Evolutionary conservation across 106 monocot genomes (phyloP).

Genomic region (Dendrobium nobile): DNA sequence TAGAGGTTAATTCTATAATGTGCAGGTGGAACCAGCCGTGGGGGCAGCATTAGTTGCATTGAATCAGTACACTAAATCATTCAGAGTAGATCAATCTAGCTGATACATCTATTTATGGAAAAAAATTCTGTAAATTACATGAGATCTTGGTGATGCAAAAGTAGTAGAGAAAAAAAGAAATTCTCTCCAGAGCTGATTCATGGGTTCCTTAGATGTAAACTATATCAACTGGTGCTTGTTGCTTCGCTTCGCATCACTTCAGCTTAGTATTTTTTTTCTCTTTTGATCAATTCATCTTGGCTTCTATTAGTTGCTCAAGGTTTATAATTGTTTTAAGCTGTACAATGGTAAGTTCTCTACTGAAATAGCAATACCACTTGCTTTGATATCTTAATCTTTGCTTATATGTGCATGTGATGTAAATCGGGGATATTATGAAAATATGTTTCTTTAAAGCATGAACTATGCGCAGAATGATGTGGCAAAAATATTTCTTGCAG

Average conservation of each 20-base stretch:
- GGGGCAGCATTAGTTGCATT: slow-evolving; percentile 86
- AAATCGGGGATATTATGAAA: neutral
- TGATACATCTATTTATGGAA: neutral
- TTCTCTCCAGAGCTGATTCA: neutral
- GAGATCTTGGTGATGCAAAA: neutral
- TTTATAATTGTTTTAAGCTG: neutral
- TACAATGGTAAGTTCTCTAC: neutral
- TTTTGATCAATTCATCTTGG: neutral
- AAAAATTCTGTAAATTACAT: neutral
- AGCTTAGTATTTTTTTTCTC: neutral
- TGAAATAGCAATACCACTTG: neutral
- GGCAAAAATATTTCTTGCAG: too few species aligned
- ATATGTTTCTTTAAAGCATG: too few species aligned
- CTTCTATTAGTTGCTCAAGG: neutral
- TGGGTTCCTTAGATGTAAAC: neutral
- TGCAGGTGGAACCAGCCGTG: slow-evolving; percentile 89
- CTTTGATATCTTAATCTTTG: neutral
- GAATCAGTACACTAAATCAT: slow-evolving; percentile 30
- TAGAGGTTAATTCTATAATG: neutral
- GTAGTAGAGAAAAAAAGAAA: neutral
- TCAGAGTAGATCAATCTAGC: neutral
- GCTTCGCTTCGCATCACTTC: neutral
- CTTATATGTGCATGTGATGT: neutral
- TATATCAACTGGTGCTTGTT: neutral
- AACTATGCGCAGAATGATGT: too few species aligned